phyloP scores from a whole-genome alignment of 805 yeast species.

The Lachancea sp. region DNA sequence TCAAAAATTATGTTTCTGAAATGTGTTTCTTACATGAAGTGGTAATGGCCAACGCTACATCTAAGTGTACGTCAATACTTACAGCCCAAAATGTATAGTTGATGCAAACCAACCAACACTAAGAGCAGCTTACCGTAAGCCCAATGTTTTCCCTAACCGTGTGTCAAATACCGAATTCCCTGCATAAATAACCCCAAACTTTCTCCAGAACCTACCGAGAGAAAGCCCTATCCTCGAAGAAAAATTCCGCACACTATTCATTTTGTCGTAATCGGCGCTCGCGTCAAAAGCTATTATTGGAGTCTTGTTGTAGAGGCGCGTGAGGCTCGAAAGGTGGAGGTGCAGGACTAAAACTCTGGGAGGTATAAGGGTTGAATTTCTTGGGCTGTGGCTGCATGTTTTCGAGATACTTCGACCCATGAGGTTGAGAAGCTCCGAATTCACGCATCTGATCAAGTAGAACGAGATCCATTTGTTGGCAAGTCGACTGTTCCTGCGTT shows the following conservation, averaged over 20 bases:
- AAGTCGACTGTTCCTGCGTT: conserved; percentile 21
- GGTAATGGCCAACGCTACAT: background rate
- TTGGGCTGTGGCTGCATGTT: conserved; percentile 34
- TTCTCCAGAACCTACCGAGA: background rate
- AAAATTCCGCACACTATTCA: background rate
- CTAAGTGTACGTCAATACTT: background rate
- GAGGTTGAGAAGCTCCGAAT: background rate
- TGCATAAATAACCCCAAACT: background rate
- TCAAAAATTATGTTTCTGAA: no score
- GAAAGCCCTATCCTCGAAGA: background rate
- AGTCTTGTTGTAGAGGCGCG: conserved; percentile 1
- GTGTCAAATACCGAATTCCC: background rate
- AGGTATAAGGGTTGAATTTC: conserved; percentile 64
- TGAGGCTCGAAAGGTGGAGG: conserved; percentile 10
- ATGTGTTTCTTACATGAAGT: background rate
- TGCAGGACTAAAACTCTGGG: conserved; percentile 53
- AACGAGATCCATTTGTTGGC: conserved; percentile 25
- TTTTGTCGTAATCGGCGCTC: no score
- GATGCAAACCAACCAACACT: background rate
- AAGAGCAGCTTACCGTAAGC: background rate
- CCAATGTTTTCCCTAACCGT: background rate
- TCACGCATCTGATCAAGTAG: conserved; percentile 19
- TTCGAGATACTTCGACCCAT: conserved; percentile 11
- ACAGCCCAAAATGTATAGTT: background rate
- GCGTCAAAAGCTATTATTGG: background rate